These are phyloP conservation scores for Kwoniella dejecticola DNA, from an alignment of 768 basidiomycete species.

Conservation along the genomic window DNA sequence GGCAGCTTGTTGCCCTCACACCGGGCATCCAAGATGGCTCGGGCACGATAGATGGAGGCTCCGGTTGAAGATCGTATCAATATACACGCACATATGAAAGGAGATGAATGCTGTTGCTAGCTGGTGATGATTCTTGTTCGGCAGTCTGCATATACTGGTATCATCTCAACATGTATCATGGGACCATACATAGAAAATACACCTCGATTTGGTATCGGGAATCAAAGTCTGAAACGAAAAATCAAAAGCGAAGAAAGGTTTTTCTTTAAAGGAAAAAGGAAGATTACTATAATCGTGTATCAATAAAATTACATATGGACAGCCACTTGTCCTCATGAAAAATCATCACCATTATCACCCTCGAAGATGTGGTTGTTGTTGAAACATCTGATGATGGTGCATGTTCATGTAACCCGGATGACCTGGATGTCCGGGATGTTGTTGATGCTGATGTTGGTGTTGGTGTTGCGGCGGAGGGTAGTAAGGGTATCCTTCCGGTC, in stretches of 20 bases:
- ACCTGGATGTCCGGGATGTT: conserved; percentile 18
- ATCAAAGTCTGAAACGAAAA: not conserved
- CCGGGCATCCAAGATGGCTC: too few relatives aligned
- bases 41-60: too few relatives aligned
- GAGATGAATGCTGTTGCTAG: too few relatives aligned
- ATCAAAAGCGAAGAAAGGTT: conserved; percentile 1
- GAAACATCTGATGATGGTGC: conserved; percentile 32
- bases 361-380: conserved; percentile 25
- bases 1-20: too few relatives aligned
- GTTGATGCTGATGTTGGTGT: not conserved
- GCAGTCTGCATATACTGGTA: conserved; percentile 1
- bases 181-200: not conserved
- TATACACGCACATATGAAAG: too few relatives aligned
- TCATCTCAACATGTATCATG: conserved; percentile 8
- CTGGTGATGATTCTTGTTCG: too few relatives aligned
- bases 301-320: too few relatives aligned
- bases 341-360: not conserved
- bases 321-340: not conserved
- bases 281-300: too few relatives aligned
- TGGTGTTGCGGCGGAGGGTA: conserved; percentile 20
- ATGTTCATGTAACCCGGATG: conserved; percentile 20
- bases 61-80: too few relatives aligned
- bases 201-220: not conserved
- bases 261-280: too few relatives aligned
- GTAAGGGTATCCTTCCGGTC: conserved; percentile 28